Evolutionary conservation across 1,284 basidiomycete species (phyloP).

Genomic region (Farysia itapuensis): DNA sequence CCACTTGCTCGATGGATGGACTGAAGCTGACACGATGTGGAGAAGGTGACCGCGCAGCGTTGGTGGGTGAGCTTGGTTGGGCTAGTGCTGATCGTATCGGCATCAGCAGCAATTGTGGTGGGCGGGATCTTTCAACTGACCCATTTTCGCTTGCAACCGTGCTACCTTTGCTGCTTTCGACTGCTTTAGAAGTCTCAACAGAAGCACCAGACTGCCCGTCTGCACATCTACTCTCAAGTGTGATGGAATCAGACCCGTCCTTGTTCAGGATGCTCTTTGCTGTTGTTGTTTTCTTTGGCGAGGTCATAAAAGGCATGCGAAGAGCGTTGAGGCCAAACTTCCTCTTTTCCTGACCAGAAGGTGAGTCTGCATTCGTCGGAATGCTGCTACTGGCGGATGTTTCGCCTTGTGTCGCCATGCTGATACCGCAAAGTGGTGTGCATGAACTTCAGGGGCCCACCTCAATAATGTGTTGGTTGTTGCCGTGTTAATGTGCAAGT

Average conservation of each 20-base stretch:
- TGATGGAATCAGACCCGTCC: too few relatives aligned
- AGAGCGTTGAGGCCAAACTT: conserved; percentile 31
- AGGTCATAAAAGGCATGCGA: conserved; percentile 13
- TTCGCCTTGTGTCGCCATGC: too few relatives aligned
- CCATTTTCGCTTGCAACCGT: neutral
- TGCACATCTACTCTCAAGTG: too few relatives aligned
- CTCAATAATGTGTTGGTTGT: too few relatives aligned
- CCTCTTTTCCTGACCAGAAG: conserved; percentile 16
- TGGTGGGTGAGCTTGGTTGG: neutral
- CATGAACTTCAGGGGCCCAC: too few relatives aligned
- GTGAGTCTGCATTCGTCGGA: too few relatives aligned
- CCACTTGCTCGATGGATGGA: conserved; percentile 35
- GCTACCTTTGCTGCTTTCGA: too few relatives aligned
- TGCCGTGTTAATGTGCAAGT: too few relatives aligned
- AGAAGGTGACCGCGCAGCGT: conserved; percentile 3
- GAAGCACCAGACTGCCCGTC: neutral
- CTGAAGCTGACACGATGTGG: conserved; percentile 40
- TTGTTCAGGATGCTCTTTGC: neutral
- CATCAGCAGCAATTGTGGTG: neutral
- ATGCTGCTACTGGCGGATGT: too few relatives aligned
- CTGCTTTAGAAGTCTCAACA: neutral
- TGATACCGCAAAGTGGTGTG: too few relatives aligned
- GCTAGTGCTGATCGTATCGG: neutral
- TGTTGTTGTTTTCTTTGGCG: conserved; percentile 7
- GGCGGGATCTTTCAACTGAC: neutral